These are phyloP conservation scores for Fistulinella prunicolor DNA, from an alignment of 768 basidiomycete genomes.

Conservation along the genomic window DNA sequence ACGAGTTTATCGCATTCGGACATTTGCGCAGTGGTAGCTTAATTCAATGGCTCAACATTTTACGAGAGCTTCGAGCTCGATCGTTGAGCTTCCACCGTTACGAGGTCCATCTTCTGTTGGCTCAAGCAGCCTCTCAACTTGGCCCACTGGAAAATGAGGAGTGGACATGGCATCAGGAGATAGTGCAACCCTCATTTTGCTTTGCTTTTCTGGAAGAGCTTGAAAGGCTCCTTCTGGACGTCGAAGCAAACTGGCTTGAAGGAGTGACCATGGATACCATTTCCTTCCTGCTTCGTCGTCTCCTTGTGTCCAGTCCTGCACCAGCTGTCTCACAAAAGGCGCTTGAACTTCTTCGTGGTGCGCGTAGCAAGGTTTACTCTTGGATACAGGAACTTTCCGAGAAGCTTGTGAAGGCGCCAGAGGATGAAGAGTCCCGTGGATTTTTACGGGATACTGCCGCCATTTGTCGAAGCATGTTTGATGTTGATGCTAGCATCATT, in stretches of 20 bases:
- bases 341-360: slow-evolving; percentile 28
- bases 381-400: slow-evolving; percentile 39
- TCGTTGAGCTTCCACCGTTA: slow-evolving; percentile 37
- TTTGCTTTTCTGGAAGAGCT: slow-evolving; percentile 35
- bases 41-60: slow-evolving; percentile 52
- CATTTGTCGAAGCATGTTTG: slow-evolving; percentile 37
- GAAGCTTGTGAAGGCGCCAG: slow-evolving; percentile 15
- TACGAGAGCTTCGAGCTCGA: slow-evolving; percentile 42
- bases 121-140: slow-evolving; percentile 44
- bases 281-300: slow-evolving; percentile 34
- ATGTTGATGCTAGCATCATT: slow-evolving; percentile 19
- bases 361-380: slow-evolving; percentile 30
- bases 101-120: slow-evolving; percentile 42
- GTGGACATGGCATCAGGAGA: slow-evolving; percentile 41
- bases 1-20: slow-evolving; percentile 47
- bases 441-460: slow-evolving; percentile 37
- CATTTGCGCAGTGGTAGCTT: slow-evolving; percentile 42
- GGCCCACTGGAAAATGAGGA: slow-evolving; percentile 26
- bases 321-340: slow-evolving; percentile 13
- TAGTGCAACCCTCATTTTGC: slow-evolving; percentile 34
- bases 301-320: slow-evolving; percentile 29
- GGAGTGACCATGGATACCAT: slow-evolving; percentile 31
- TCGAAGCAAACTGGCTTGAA: slow-evolving; percentile 45
- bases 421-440: slow-evolving; percentile 16
- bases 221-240: slow-evolving; percentile 30